These are phyloP conservation scores for Ogataea trehalophila DNA, from an alignment of 805 yeast species.

Conservation along the genomic window DNA sequence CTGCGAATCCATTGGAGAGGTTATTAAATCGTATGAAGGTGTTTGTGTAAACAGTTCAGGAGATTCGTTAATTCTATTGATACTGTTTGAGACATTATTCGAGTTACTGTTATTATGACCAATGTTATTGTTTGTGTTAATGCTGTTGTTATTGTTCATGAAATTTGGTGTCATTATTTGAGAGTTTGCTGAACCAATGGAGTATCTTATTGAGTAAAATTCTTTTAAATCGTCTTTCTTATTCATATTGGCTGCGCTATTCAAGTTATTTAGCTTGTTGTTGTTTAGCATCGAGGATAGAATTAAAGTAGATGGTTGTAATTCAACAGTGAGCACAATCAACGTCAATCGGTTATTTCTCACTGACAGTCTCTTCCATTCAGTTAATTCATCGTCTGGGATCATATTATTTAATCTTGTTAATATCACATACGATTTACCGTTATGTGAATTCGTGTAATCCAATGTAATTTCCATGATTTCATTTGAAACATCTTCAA, in stretches of 20 bases:
- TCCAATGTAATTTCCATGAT: constrained; percentile 57
- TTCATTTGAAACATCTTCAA: constrained; percentile 58
- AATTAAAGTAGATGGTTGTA: constrained; percentile 43
- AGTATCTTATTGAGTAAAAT: constrained; percentile 18
- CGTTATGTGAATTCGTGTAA: constrained; percentile 39
- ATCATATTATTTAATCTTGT: constrained; percentile 69
- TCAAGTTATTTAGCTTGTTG: constrained; percentile 4
- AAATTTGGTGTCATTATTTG: constrained; percentile 20
- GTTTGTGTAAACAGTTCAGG: constrained; percentile 25
- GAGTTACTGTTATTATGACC: constrained; percentile 4
- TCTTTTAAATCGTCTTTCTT: constrained; percentile 18
- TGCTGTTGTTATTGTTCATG: neutral
- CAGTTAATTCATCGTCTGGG: constrained; percentile 76
- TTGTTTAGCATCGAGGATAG: constrained; percentile 17
- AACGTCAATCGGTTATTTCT: constrained; percentile 51
- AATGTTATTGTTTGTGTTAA: constrained; percentile 3
- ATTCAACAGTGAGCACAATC: constrained; percentile 65
- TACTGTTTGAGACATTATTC: neutral
- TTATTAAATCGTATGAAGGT: constrained; percentile 24
- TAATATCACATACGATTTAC: constrained; percentile 58
- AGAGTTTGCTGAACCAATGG: constrained; percentile 26
- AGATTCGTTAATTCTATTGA: constrained; percentile 20
- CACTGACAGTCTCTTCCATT: constrained; percentile 71
- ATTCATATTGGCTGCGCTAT: neutral
- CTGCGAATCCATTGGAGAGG: constrained; percentile 23